phyloP scores from a whole-genome alignment of 192 early-diverging fungal species.

The Mortierella antarctica region DNA sequence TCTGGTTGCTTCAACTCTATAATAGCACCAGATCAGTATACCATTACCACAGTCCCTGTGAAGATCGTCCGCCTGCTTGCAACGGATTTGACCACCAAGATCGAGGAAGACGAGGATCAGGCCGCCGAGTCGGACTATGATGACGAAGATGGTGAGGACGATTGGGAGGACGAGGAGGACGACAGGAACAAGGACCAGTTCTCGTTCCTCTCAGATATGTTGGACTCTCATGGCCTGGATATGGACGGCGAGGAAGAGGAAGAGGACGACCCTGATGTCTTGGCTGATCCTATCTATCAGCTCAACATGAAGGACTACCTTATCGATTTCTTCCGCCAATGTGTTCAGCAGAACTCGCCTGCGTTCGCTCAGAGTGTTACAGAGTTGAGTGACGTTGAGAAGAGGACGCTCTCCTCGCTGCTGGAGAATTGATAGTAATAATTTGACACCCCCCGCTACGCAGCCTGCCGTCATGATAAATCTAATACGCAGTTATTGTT shows the following conservation, averaged over 20 bases:
- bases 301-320: slow-evolving; percentile 74
- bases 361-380: slow-evolving; percentile 32
- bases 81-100: slow-evolving; percentile 79
- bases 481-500: no score
- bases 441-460: slow-evolving; percentile 3
- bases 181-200: slow-evolving; percentile 50
- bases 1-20: not conserved
- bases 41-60: slow-evolving; percentile 77
- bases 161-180: slow-evolving; percentile 69
- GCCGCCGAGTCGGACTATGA: slow-evolving; percentile 66
- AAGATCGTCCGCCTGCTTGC: slow-evolving; percentile 91
- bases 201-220: slow-evolving; percentile 20
- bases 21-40: slow-evolving; percentile 83
- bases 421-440: slow-evolving; percentile 27
- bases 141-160: slow-evolving; percentile 61
- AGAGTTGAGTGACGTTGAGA: slow-evolving; percentile 44
- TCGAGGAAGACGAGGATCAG: slow-evolving; percentile 62
- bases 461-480: no score
- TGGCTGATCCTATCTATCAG: slow-evolving; percentile 74
- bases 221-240: slow-evolving; percentile 28
- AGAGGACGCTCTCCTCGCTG: slow-evolving; percentile 22
- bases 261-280: slow-evolving; percentile 72
- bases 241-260: slow-evolving; percentile 68
- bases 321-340: slow-evolving; percentile 67
- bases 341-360: slow-evolving; percentile 58